Base-by-base conservation (phyloP, 495 filamentous ascomycete species). In the Pseudevernia furfuracea region DNA sequence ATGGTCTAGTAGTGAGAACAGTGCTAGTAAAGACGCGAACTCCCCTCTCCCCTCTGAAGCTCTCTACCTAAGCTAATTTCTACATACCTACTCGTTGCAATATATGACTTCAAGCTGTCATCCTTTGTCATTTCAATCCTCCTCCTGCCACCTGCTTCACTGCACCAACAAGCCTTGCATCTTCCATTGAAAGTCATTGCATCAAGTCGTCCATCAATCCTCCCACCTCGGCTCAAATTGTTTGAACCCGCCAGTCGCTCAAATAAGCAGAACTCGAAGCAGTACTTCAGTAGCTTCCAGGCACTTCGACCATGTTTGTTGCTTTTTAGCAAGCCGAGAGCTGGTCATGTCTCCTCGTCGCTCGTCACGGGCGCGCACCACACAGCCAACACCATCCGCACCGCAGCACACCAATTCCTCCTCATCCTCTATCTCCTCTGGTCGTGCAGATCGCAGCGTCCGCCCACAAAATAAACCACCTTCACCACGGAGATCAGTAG, bases 301-400 rank as follows among this genome's bases (percentile, higher is more conserved):
- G 17, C 21, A 39, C 32, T 36, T 52, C 32, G 7, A 41, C n/a
- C 53, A 59, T 64, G 56, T 41, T 52, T 52, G 39, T n/a, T 48
- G 37, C 41, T 23, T 34, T 7, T 32, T 67, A 36, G 48, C 43
- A 41, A 52, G 21, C 57, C 52, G 60, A 37, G 46, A 15, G 25
- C 58, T 68, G 66, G 70, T 70, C 70, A 83, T 83, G 78, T 87
- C 89, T 70, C 89, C 91, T 70, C 88, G 94, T 74, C 91, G 94
- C 74, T 96, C 92, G 59, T 94, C 93, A 70, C 86, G 94, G 77
- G 90, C 91, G 78, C 91, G 91, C 74, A 85, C 84, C 66, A 84
- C 87, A 66, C 89, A 94, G 76, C 85, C 89, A 64, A 82, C 85
- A 69, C 78, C 82, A 68, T 80, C 80, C 64, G 75, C 80, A 62